Evolutionary conservation across 805 yeast species (phyloP).

Genomic region (Starmerella sirachaensis): DNA sequence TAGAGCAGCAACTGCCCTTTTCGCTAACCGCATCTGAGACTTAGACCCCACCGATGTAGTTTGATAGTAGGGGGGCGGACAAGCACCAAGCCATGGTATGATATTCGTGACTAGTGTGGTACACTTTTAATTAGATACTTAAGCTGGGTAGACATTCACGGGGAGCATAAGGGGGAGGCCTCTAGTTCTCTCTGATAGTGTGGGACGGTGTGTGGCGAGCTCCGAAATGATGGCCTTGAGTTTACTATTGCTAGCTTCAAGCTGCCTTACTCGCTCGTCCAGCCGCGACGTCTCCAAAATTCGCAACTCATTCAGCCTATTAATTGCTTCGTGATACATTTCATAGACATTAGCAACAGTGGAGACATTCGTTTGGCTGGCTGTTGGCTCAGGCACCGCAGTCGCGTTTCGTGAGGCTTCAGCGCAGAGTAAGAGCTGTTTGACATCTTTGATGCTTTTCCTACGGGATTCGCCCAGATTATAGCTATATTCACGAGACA

Average conservation of each 20-base stretch:
- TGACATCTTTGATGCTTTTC: too few species aligned
- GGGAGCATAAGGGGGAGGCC: conserved; percentile 2
- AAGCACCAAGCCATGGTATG: conserved; percentile 1
- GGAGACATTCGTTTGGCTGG: too few species aligned
- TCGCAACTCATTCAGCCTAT: conserved; percentile 13
- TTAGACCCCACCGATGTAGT: conserved; percentile 22
- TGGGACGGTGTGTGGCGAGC: not conserved
- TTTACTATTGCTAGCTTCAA: not conserved
- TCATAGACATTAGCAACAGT: too few species aligned
- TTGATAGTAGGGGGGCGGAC: conserved; percentile 26
- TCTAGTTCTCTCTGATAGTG: not conserved
- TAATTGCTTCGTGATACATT: conserved; percentile 12
- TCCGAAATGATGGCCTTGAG: too few species aligned
- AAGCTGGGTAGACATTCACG: not conserved
- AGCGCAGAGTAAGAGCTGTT: too few species aligned
- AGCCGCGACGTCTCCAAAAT: conserved; percentile 5
- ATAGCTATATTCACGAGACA: too few species aligned
- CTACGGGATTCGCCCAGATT: too few species aligned
- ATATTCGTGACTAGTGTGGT: not conserved
- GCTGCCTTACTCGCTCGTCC: conserved; percentile 3
- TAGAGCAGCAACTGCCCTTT: conserved; percentile 19
- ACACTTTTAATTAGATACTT: not conserved
- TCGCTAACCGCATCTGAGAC: conserved; percentile 24
- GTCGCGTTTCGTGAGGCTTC: too few species aligned
- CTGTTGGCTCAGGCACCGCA: too few species aligned